Evolutionary conservation across 768 basidiomycete species (phyloP).

Genomic region (Russula olivacea): DNA sequence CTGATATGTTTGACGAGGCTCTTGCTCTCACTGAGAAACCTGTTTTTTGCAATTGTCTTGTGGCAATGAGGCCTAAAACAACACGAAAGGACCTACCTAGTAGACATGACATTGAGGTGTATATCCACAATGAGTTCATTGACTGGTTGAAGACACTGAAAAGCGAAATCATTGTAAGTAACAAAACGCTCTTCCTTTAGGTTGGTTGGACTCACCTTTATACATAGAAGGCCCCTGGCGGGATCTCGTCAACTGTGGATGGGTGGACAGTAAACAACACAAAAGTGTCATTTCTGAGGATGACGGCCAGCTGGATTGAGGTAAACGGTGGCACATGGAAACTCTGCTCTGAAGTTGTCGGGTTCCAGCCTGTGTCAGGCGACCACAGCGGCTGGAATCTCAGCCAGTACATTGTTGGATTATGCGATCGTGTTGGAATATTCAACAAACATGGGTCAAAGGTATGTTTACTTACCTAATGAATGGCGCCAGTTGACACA

Average conservation of each 20-base stretch:
- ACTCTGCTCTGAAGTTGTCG: neutral
- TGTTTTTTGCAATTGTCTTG: neutral
- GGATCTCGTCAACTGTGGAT: too few relatives aligned
- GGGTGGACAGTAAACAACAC: neutral
- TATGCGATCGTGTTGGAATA: neutral
- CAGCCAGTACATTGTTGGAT: neutral
- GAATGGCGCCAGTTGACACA: neutral
- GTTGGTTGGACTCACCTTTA: neutral
- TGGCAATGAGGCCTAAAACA: too few relatives aligned
- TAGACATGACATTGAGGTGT: neutral
- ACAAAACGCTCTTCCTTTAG: neutral
- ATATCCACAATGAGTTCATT: constrained; percentile 1
- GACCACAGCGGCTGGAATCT: constrained; percentile 4
- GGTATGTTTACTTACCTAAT: neutral
- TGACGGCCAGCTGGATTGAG: neutral
- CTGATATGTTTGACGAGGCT: neutral
- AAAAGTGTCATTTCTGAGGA: neutral
- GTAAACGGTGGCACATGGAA: neutral
- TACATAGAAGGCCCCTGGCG: neutral
- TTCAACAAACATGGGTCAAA: neutral
- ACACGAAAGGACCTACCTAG: neutral
- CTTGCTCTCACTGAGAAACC: neutral
- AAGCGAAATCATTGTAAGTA: neutral
- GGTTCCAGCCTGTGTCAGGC: neutral
- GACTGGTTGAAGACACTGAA: neutral